Conservation (phyloP, 805 yeast genomes). For the Lachancea dasiensis region DNA sequence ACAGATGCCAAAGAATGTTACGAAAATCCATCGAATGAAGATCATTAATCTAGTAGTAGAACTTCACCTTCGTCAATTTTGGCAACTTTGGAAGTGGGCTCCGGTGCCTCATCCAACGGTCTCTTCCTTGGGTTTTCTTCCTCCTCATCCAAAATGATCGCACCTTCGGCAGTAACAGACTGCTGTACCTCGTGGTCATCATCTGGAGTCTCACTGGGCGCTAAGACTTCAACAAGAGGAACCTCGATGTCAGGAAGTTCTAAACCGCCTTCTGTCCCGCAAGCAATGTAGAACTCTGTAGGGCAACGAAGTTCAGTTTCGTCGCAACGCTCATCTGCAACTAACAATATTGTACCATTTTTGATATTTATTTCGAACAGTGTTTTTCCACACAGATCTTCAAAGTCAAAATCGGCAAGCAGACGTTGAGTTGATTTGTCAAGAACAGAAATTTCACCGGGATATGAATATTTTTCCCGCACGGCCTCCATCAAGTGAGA, state of each 20-base stretch:
- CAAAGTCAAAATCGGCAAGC: constrained; percentile 82
- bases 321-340: constrained; percentile 66
- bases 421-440: constrained; percentile 42
- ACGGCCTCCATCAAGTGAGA: constrained; percentile 48
- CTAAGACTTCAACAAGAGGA: constrained; percentile 17
- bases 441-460: constrained; percentile 28
- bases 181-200: constrained; percentile 22
- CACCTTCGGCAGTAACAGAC: constrained; percentile 14
- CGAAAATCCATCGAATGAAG: background rate
- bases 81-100: constrained; percentile 5
- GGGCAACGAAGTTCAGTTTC: constrained; percentile 38
- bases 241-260: constrained; percentile 33
- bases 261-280: constrained; percentile 15
- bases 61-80: constrained; percentile 1
- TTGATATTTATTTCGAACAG: constrained; percentile 49
- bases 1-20: too few species aligned
- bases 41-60: constrained; percentile 4
- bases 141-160: constrained; percentile 7
- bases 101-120: constrained; percentile 8
- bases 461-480: constrained; percentile 46
- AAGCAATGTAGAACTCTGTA: constrained; percentile 52
- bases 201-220: constrained; percentile 12
- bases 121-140: constrained; percentile 12
- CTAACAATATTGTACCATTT: constrained; percentile 56
- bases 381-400: constrained; percentile 55